Percentiles rank a stretch among this genome's conserved stretches.
Conservation (phyloP, 805 yeast species). For the Kuraishia capsulata region DNA sequence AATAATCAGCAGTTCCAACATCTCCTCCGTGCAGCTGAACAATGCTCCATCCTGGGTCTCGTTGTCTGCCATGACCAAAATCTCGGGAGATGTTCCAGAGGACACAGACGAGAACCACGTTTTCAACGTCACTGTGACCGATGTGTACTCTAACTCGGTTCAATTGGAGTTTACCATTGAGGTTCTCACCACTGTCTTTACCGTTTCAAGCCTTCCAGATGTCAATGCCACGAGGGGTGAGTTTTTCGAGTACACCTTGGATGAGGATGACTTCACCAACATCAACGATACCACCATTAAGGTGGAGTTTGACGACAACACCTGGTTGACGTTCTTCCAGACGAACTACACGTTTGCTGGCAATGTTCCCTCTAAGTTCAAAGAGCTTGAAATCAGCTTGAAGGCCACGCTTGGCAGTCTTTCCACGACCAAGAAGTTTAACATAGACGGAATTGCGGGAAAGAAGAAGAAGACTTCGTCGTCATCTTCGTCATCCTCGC, state of each 20-base stretch:
- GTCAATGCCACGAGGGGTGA: conserved; percentile 62
- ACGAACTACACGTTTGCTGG: conserved; percentile 65
- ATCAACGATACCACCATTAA: conserved; percentile 36
- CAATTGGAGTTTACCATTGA: conserved; percentile 49
- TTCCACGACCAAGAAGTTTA: conserved; percentile 33
- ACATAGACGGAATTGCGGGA: conserved; percentile 33
- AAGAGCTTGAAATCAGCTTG: conserved; percentile 28
- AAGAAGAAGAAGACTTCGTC: conserved; percentile 16
- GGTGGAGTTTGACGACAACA: conserved; percentile 28
- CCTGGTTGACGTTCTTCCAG: conserved; percentile 61
- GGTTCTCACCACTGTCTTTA: conserved; percentile 45
- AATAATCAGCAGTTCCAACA: conserved; percentile 35
- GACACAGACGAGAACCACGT: conserved; percentile 25
- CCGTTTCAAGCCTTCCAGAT: conserved; percentile 39
- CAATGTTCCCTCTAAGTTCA: conserved; percentile 43
- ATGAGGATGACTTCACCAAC: conserved; percentile 49
- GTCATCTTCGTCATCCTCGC: conserved; percentile 16
- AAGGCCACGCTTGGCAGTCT: conserved; percentile 27
- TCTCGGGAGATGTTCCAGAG: conserved; percentile 51
- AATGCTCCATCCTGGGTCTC: conserved; percentile 56
- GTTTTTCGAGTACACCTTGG: conserved; percentile 48
- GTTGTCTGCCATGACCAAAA: conserved; percentile 28
- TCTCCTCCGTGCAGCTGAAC: conserved; percentile 40
- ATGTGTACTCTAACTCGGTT: conserved; percentile 52
- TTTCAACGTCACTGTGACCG: conserved; percentile 50